These are phyloP conservation scores for Bothriochloa decipiens DNA, from an alignment of 176 grass and related monocot genomes.

Conservation along the genomic window DNA sequence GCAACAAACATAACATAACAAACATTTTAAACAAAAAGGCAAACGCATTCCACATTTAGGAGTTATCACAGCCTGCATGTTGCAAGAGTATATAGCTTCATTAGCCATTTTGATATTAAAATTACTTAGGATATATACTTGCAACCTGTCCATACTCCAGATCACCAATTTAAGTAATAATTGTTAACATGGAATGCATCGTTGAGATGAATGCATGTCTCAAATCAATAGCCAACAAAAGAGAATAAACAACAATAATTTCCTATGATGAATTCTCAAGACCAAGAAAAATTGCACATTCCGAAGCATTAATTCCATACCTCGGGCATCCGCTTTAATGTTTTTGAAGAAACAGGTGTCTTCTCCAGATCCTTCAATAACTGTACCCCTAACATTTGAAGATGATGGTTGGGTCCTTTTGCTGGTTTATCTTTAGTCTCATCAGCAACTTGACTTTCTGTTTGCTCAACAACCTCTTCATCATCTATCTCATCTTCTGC, in stretches of 20 bases:
- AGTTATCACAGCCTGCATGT: slow-evolving; percentile 6
- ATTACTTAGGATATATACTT: background rate
- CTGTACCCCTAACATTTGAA: slow-evolving; percentile 85
- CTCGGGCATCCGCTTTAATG: slow-evolving; percentile 56
- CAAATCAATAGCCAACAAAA: slow-evolving; percentile 28
- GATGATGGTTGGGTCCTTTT: slow-evolving; percentile 67
- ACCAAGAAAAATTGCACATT: slow-evolving; percentile 24
- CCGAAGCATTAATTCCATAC: slow-evolving; percentile 41
- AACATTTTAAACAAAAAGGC: slow-evolving; percentile 4
- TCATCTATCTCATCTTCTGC: slow-evolving; percentile 88
- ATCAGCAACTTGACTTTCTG: slow-evolving; percentile 60
- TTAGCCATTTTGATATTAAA: slow-evolving; percentile 1
- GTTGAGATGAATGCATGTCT: slow-evolving; percentile 8
- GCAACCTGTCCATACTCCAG: background rate
- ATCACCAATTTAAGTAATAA: background rate
- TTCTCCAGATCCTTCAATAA: slow-evolving; percentile 87
- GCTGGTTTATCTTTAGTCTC: slow-evolving; percentile 70
- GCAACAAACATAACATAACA: slow-evolving; percentile 27
- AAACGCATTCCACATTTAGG: background rate
- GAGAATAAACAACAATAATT: background rate
- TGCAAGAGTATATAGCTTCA: background rate
- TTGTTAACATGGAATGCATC: slow-evolving; percentile 25
- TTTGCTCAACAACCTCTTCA: slow-evolving; percentile 66
- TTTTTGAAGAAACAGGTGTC: slow-evolving; percentile 65
- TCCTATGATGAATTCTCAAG: background rate